Evolutionary conservation across 2,329 filamentous ascomycete species (phyloP).

Genomic region (Stagonosporopsis cucurbitacearum): DNA sequence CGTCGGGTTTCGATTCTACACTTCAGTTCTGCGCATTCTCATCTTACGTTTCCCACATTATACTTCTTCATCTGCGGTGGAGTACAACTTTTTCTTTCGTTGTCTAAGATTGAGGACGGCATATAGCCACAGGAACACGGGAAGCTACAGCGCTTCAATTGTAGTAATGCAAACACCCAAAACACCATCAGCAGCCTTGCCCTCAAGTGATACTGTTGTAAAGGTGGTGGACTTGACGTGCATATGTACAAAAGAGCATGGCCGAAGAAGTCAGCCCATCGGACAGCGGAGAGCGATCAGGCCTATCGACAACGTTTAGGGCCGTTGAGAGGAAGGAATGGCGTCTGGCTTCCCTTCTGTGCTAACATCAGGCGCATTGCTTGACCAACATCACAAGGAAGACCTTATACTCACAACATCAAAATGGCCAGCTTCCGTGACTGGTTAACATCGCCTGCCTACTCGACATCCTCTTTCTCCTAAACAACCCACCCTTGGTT

Average conservation of each 20-base stretch:
- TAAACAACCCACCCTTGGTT: too few species aligned
- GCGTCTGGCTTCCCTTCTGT: too few species aligned
- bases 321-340: background rate
- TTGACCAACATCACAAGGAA: too few species aligned
- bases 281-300: background rate
- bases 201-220: background rate
- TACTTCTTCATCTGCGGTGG: background rate
- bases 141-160: slow-evolving; percentile 4
- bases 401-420: too few species aligned
- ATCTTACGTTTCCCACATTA: background rate
- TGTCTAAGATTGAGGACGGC: slow-evolving; percentile 15
- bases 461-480: too few species aligned
- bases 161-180: slow-evolving; percentile 16
- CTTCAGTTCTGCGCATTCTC: slow-evolving; percentile 6
- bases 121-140: slow-evolving; percentile 1
- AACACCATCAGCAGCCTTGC: background rate
- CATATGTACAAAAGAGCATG: background rate
- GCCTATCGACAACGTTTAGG: background rate
- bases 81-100: slow-evolving; percentile 1
- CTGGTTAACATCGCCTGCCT: too few species aligned
- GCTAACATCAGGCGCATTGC: too few species aligned
- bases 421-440: too few species aligned
- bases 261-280: background rate
- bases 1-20: background rate
- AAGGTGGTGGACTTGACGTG: background rate